These are phyloP conservation scores for Rhodotorula graminis DNA, from an alignment of 768 basidiomycete species.

Conservation along the genomic window DNA sequence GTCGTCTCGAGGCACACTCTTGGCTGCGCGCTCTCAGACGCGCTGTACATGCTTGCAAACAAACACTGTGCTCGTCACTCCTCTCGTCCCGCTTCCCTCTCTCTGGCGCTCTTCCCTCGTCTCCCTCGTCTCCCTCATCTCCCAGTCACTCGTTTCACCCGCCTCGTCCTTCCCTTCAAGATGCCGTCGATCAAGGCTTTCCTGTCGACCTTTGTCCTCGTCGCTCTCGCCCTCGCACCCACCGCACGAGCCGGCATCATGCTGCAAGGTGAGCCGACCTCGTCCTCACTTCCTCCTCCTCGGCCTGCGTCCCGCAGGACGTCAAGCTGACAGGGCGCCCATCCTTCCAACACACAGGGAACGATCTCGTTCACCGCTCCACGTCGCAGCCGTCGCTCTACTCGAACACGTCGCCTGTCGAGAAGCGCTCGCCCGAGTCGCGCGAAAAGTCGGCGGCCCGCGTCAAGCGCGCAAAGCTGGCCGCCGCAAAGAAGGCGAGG, in stretches of 20 bases:
- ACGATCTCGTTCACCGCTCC: conserved; percentile 4
- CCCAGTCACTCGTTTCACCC: neutral
- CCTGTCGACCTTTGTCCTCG: conserved; percentile 29
- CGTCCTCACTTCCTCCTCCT: too few species aligned
- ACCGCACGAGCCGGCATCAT: conserved; percentile 20
- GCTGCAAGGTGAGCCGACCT: conserved; percentile 2
- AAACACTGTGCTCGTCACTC: too few species aligned
- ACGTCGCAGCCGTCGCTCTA: conserved; percentile 1
- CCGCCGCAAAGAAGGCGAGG: conserved; percentile 14
- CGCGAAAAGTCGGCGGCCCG: conserved; percentile 21
- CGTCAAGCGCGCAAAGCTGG: conserved; percentile 17
- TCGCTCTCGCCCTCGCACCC: conserved; percentile 30
- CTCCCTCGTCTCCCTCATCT: too few species aligned
- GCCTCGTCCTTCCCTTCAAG: neutral
- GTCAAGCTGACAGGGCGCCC: too few species aligned
- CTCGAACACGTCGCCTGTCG: conserved; percentile 12
- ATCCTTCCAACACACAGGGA: too few species aligned
- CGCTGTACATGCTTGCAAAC: too few species aligned
- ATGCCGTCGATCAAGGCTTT: conserved; percentile 34
- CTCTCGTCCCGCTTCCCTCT: too few species aligned
- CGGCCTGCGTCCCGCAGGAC: neutral
- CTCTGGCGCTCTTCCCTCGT: too few species aligned
- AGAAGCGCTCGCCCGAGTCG: conserved; percentile 11
- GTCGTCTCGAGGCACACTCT: too few species aligned
- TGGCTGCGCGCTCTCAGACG: too few species aligned